Evolutionary conservation across 352 stramenopile species (phyloP), one percentile per base, ranked within the genome.

Genomic region (Pythium diclinum): DNA sequence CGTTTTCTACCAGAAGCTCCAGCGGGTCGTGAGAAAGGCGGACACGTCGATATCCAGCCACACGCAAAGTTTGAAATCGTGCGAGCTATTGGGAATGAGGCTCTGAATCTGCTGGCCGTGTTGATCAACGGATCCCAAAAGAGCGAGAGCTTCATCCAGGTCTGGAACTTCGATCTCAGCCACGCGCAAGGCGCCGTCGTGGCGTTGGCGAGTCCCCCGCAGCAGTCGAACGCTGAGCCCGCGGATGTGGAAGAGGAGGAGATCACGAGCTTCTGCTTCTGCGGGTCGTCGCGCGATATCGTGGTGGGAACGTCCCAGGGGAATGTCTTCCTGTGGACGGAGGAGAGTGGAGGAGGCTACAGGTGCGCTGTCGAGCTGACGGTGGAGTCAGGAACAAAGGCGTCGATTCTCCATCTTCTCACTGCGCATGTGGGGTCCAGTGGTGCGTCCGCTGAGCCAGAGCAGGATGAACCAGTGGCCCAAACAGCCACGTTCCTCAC

Each of bases 131-230:
- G 78, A 3, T 65, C 69, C 28, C 58, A 56, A 1, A 51, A 56
- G 6, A 71, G 73, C 0, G 77, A 90, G 59, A 91, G 73, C 61
- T 88, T 91, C 32, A 69, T 92, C 9, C 80, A 91, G 59, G 49
- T 92, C 46, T 92, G 81, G 80, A 85, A 85, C 62, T 89, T 89
- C n/a, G 76, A 88, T 48, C 53, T 90, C 53, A 84, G 69, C 28
- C 79, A 88, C 65, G 64, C 81, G 0, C 79, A 88, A n/a, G 80
- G 79, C 38, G 87, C 81, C 6, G 89, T 78, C 19, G 36, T 89
- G 4, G 52, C 70, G 10, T 78, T 56, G 17, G 30, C 69, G 0
- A 36, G 64, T 5, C 48, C 4, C 2, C 9, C 9, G 0, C 36
- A 42, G 36, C 36, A 42, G 36, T 11, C 36, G 10, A 42, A 42